Evolutionary conservation across 768 basidiomycete species (phyloP), one percentile per base, ranked within the genome.

Genomic region (Chalciporus chontae): DNA sequence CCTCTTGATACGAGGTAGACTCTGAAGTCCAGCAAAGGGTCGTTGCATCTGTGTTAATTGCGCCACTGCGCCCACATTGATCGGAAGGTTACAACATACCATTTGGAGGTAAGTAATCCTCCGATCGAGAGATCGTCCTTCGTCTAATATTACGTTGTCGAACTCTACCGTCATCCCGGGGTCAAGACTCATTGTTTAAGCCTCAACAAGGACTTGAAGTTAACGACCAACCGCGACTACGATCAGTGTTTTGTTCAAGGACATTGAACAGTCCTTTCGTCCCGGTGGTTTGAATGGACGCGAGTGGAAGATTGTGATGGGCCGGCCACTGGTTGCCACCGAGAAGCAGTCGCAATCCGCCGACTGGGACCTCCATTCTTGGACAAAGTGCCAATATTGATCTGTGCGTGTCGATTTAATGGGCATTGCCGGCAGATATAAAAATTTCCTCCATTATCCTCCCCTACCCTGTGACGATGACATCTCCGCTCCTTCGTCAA

Each of bases 261-360:
- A 23, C 21, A 18, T n/a, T 26, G 19, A 27, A 36, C 41, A 29
- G 34, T 15, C 39, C 26, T 15, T 26, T 31, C 18, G 9, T 45
- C 37, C 47, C 34, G 19, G 31, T 41, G 27, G n/a, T 29, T 36
- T 13, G 6, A 24, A 10, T 34, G 36, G 9, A 32, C 45, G 26
- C 27, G 40, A 37, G 47, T 34, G 21, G 58, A 51, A 26, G 34
- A 31, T 36, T 34, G 42, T 14, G 26, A 49, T 36, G 31, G n/a
- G 37, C 40, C 26, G 26, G 24, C 24, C 19, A 41, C 32, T 13
- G 9, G 47, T 21, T n/a, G 50, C 36, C 31, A 40, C 15, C 32
- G 45, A 38, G 38, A 45, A 38, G 54, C 45, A 43, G 17, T 37
- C 39, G 41, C 43, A 43, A 21, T 39, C 55, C 34, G 26, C 14